Percentiles rank a stretch among this genome's conserved stretches.
Conservation (phyloP, 495 filamentous ascomycete genomes). For the Hyaloscypha hepaticicola region DNA sequence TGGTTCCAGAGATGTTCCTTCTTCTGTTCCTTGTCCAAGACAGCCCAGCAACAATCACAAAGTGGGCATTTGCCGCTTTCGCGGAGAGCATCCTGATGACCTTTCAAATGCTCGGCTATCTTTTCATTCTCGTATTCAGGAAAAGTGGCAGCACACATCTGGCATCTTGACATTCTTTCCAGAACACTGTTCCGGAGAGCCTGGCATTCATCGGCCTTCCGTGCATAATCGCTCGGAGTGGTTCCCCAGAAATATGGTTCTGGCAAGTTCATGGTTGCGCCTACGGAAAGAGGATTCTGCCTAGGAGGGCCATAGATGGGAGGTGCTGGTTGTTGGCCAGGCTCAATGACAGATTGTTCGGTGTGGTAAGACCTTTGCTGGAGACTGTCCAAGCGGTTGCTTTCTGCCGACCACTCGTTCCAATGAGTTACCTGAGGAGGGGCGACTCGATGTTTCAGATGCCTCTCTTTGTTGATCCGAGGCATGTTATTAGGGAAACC, state of each 20-base stretch:
- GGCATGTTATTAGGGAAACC: background rate
- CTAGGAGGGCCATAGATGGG: constrained; percentile 21
- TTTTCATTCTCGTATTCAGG: constrained; percentile 5
- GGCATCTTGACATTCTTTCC: constrained; percentile 21
- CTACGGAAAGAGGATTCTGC: constrained; percentile 14
- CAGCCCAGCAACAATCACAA: constrained; percentile 22
- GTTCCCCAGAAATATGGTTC: constrained; percentile 15
- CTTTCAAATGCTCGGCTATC: constrained; percentile 12
- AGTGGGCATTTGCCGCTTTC: constrained; percentile 18
- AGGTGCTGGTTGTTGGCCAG: constrained; percentile 21
- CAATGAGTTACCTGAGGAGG: constrained; percentile 5
- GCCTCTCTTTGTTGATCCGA: constrained; percentile 22
- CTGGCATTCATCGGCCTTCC: constrained; percentile 14
- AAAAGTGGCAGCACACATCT: constrained; percentile 20
- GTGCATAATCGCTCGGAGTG: constrained; percentile 26
- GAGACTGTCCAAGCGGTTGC: constrained; percentile 5
- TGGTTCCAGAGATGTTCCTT: constrained; percentile 20
- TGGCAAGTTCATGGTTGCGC: constrained; percentile 17
- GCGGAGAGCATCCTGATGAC: constrained; percentile 8
- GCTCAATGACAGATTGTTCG: constrained; percentile 27
- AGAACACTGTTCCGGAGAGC: constrained; percentile 23
- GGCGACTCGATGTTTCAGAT: background rate
- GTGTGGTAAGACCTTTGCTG: constrained; percentile 17
- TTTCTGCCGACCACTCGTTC: constrained; percentile 11
- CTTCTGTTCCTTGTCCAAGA: constrained; percentile 19